Base-by-base conservation (phyloP, 2,329 filamentous ascomycete species). In the Ambrosiella xylebori region DNA sequence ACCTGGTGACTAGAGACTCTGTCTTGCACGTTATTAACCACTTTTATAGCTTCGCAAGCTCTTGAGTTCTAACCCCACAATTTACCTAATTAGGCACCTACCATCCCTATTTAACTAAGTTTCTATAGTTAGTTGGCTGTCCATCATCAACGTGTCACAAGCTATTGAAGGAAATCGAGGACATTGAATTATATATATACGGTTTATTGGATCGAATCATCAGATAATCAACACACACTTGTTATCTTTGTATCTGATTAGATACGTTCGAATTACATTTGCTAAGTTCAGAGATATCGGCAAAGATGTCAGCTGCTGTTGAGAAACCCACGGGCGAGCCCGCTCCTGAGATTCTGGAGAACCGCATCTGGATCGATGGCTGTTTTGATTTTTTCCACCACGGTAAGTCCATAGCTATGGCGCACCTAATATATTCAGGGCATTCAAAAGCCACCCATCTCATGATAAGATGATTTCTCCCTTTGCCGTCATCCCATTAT, bases 301-400 rank as follows among this genome's bases (percentile, higher is more conserved):
- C 27, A 9, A 49, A 54, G 38, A 61, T 61, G 60, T 35, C 60
- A 17, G 37, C 44, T 54, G 36, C 38, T 17, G 44, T 58, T 35
- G 56, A 63, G 19, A 61, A 61, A 51, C 71, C 71, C 7, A 69
- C 71, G 1, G 75, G 76, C 60, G 71, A 76, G 50, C 71, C 77
- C 51, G 77, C 76, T 57, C 73, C 76, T 40, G 74, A 78, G 68
- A 71, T 81, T 7, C 71, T 79, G 39, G 78, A 81, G 36, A 82
- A 86, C 65, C 83, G 91, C 64, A 87, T 98, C 66, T 98, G 94
- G 94, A 86, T 98, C 35, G 93, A 98, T 69, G 93, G 93, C 62
- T 98, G 93, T 76, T 98, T 96, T 74, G 93, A 98, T 74, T 98
- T 98, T 72, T 94, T 90, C 73, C 93, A 98, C 70, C 93, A 97